Evolutionary conservation across 345 rosid genomes (phyloP), one percentile per base, ranked within the genome.

Genomic region (Lumnitzera littorea): DNA sequence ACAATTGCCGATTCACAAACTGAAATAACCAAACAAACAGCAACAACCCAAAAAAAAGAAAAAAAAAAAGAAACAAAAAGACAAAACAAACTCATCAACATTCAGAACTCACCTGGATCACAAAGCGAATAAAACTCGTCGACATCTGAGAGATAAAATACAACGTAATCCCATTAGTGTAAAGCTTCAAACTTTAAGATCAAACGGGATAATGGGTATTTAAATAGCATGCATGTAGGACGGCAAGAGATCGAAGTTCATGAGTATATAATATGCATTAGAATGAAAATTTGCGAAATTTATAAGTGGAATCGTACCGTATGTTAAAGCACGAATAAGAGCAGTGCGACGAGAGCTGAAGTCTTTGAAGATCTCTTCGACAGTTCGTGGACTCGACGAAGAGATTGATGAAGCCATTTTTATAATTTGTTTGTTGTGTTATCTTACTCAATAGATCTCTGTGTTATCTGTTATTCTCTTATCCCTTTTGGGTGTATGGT

Each of bases 281-380:
- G 31, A 27, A 53, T 14, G 56, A 53, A 9, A 53, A 10, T 53
- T 25, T 6, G 29, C 10, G 3, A 15, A 15, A 53, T 53, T 53
- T 25, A 16, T 13, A 29, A 15, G 29, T 15, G 31, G n/a, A 29
- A 29, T 25, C n/a, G 7, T 56, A 91, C 99, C 99, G 67, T 61
- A 63, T 64, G 91, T 88, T 61, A 95, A 86, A 75, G 99, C 99
- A 69, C 96, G 96, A 61, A 91, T 83, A 60, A 95, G 84, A 63
- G 79, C 96, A 23, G 85, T 14, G 69, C 98, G 87, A 51, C 98
- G 85, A 66, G 90, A 74, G 52, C 58, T 63, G 78, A 72, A 90
- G 80, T 94, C 99, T 72, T 84, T 88, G 76, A 83, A 86, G 91
- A 94, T 94, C 79, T 88, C 96, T 72, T 94, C 97, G 0, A 94